These are phyloP conservation scores for Heterobasidion parviporum DNA, from an alignment of 1,284 basidiomycete genomes.

Conservation along the genomic window DNA sequence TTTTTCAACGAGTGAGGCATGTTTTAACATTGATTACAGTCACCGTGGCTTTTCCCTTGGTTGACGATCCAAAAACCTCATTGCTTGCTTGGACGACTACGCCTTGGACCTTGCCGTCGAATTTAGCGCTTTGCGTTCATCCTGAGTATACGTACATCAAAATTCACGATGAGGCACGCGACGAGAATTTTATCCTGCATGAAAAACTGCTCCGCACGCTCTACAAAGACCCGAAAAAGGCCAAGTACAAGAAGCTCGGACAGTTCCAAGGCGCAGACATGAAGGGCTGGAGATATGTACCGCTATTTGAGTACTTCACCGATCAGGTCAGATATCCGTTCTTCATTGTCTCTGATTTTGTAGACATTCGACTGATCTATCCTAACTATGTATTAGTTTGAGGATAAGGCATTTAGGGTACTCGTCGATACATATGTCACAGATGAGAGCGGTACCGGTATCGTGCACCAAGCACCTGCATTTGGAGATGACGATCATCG, in stretches of 20 bases:
- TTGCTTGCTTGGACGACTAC: slow-evolving; percentile 99
- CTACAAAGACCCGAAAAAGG: slow-evolving; percentile 98
- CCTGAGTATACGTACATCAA: slow-evolving; percentile 97
- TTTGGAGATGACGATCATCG: slow-evolving; percentile 99
- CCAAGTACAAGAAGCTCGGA: slow-evolving; percentile 89
- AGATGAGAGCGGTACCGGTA: slow-evolving; percentile 90
- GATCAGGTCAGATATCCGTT: slow-evolving; percentile 58
- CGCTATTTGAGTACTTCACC: slow-evolving; percentile 94
- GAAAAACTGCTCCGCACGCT: slow-evolving; percentile 84
- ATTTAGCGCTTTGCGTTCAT: slow-evolving; percentile 92
- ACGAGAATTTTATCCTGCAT: slow-evolving; percentile 90
- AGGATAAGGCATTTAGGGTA: slow-evolving; percentile 89
- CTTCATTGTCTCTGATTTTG: neutral
- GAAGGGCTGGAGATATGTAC: slow-evolving; percentile 95
- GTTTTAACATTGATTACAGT: slow-evolving; percentile 36
- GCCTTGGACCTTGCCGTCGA: slow-evolving; percentile 97
- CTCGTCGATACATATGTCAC: slow-evolving; percentile 93
- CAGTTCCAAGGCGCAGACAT: slow-evolving; percentile 87
- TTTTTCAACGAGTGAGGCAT: neutral
- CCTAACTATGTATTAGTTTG: slow-evolving; percentile 48
- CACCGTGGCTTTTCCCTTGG: slow-evolving; percentile 88
- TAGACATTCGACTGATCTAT: no score
- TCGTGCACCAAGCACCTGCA: slow-evolving; percentile 97
- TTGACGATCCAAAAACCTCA: slow-evolving; percentile 87
- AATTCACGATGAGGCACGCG: slow-evolving; percentile 86